Evolutionary conservation across 139 green algal genomes (phyloP), one percentile per base, ranked within the genome.

Genomic region (Chlamydomonas sp.): DNA sequence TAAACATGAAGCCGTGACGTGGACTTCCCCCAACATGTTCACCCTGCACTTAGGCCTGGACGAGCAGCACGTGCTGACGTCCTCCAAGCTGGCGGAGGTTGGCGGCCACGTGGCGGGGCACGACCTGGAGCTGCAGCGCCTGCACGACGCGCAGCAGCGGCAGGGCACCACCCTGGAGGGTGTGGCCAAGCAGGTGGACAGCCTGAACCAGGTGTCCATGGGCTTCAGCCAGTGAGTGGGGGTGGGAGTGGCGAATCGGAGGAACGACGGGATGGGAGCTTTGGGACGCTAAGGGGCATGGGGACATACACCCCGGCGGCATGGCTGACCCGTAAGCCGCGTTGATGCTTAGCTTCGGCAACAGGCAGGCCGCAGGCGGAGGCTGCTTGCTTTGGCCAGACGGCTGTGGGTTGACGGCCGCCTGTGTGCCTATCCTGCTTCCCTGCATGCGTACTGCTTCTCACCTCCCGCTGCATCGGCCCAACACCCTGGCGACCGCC

Each of bases 1-100:
- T 49, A 49, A 49, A 49, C 31, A 49, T 49, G 31, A 49, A 49
- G 31, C 31, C 31, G 31, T 49, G 31, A 49, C 31, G 31, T 49
- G 31, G 31, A 75, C 68, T 75, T 75, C 15, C 15, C 15, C 68
- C 17, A 17, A 15, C 17, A 17, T 75, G 68, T 17, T 75, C 59
- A 64, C 59, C 17, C 20, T 7, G 4, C 68, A 1, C 75, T 16
- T 82, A 91, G 88, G 82, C 17, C 83, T 67, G 14, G 82, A 91
- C 72, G 82, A 83, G 62, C 67, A 79, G 80, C 63, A 86, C 66
- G 68, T 91, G 61, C 72, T 82, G 60, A 17, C 77, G 4, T 57
- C 64, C 20, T 20, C n/a, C 79, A 88, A 88, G 75, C 60, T 90
- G 79, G 81, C 80, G 16, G 89, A 92, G 89, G 79, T 83, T 18